These are phyloP conservation scores for Phytophthora melonis DNA, from an alignment of 352 stramenopile genomes.

Conservation along the genomic window DNA sequence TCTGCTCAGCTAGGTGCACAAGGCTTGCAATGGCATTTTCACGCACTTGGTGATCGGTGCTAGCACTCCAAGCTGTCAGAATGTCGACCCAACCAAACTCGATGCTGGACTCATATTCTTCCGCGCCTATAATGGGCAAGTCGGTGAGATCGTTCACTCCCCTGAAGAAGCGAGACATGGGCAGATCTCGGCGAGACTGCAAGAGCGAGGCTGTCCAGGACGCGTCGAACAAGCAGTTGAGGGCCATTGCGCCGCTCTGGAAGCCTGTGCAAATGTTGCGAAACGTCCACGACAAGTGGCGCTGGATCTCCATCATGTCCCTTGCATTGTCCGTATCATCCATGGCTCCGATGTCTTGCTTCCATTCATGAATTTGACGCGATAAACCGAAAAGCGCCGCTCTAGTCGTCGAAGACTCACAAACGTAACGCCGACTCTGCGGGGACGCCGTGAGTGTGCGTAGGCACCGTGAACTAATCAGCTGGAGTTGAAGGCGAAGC, in stretches of 20 bases:
- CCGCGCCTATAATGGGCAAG: slow-evolving; percentile 72
- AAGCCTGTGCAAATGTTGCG: slow-evolving; percentile 73
- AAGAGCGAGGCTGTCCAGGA: slow-evolving; percentile 51
- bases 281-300: slow-evolving; percentile 56
- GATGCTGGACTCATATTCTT: slow-evolving; percentile 79
- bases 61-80: slow-evolving; percentile 77
- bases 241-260: slow-evolving; percentile 52
- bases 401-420: slow-evolving; percentile 60
- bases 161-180: slow-evolving; percentile 76
- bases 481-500: slow-evolving; percentile 40
- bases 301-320: slow-evolving; percentile 36
- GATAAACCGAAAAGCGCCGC: slow-evolving; percentile 61
- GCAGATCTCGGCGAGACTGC: slow-evolving; percentile 66
- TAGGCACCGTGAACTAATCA: slow-evolving; percentile 56
- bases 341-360: slow-evolving; percentile 2
- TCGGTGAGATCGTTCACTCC: slow-evolving; percentile 66
- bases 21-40: slow-evolving; percentile 75
- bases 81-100: slow-evolving; percentile 89
- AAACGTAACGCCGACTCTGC: slow-evolving; percentile 54
- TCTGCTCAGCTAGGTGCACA: slow-evolving; percentile 64
- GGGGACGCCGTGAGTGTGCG: slow-evolving; percentile 65
- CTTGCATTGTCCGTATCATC: slow-evolving; percentile 27
- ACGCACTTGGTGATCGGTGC: slow-evolving; percentile 58
- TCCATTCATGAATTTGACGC: slow-evolving; percentile 57
- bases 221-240: slow-evolving; percentile 54